Percentiles rank a stretch among this genome's conserved stretches.
Conservation (phyloP, 176 grass and related monocot genomes). For the Triticum urartu region DNA sequence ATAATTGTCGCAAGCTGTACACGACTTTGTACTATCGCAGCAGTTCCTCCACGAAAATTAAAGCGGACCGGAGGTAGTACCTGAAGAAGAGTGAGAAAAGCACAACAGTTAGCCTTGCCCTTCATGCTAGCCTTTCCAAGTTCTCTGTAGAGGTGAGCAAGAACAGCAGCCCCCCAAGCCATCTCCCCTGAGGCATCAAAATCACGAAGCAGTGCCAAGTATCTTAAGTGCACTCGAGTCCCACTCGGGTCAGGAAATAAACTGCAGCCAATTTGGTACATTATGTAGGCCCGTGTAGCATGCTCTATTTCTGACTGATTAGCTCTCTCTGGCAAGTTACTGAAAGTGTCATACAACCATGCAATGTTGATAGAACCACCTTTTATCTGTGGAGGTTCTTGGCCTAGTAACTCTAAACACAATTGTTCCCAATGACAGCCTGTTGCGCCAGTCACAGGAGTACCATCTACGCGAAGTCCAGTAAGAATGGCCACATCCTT, state of each 20-base stretch:
- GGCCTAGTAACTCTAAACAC: slow-evolving; percentile 46
- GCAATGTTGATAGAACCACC: slow-evolving; percentile 47
- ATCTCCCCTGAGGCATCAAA: slow-evolving; percentile 50
- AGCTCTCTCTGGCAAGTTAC: slow-evolving; percentile 32
- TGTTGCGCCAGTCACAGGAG: slow-evolving; percentile 34
- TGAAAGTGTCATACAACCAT: slow-evolving; percentile 47
- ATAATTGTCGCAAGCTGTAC: too few species aligned
- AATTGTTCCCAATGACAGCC: slow-evolving; percentile 39
- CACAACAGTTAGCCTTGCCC: slow-evolving; percentile 48
- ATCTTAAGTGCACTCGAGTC: slow-evolving; percentile 44
- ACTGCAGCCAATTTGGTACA: slow-evolving; percentile 54
- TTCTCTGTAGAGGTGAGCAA: slow-evolving; percentile 56
- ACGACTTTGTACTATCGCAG: too few species aligned
- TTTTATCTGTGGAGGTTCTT: slow-evolving; percentile 42
- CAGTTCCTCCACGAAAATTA: too few species aligned
- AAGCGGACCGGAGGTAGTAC: neutral
- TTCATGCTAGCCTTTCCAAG: slow-evolving; percentile 55
- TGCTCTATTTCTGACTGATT: slow-evolving; percentile 31
- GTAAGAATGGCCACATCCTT: slow-evolving; percentile 47
- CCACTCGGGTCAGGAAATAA: slow-evolving; percentile 59
- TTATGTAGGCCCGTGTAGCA: slow-evolving; percentile 43
- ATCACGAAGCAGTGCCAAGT: slow-evolving; percentile 46
- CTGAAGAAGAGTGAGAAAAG: slow-evolving; percentile 54
- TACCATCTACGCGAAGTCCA: slow-evolving; percentile 43
- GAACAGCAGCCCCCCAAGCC: slow-evolving; percentile 52